Base-by-base conservation (phyloP, 345 rosid genomes). In the Atalantia buxifolia region DNA sequence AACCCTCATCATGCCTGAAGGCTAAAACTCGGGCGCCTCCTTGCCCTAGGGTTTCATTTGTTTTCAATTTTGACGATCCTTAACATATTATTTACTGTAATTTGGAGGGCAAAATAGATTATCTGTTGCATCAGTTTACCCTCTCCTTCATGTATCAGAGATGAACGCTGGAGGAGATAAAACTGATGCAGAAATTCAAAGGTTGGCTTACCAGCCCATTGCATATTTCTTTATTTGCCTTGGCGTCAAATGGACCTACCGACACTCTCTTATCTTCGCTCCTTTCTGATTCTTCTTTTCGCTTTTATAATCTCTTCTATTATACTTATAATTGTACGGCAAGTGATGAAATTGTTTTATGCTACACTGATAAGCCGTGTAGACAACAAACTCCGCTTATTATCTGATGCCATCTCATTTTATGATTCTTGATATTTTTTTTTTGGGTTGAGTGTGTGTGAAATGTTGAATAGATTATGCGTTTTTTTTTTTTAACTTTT, bases 201-300 rank as follows among this genome's bases (percentile, higher is more conserved):
- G 91, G 90, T 85, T 74, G 80, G 83, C 91, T 88, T 91, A 88
- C 91, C 92, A 91, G 87, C 91, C 83, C 90, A 83, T 84, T 62
- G 89, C 89, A 75, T 67, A 59, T 62, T 48, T 22, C 55, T 66
- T 33, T 45, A 24, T 27, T 85, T 81, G 91, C 89, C 31, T 67
- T 89, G 88, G 87, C 5, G 88, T 89, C 91, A 86, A 91, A 91
- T 89, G 87, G 84, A 84, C 86, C 81, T 65, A 61, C 86, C 90
- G 31, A 91, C 25, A 89, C 73, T 74, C 27, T 24, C 24, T 28
- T 62, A 3, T 59, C 18, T 12, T 45, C 13, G 18, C 50, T 21
- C 2, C 3, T 40, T 33, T 9, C 3, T 16, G 13, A 24, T 8
- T 13, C 0, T 0, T 10, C n/a, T 14, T 19, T 38, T 1, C 55